Percentiles rank a stretch among this genome's conserved stretches.
Conservation (phyloP, 495 filamentous ascomycete species). For the Tuber calosporum region DNA sequence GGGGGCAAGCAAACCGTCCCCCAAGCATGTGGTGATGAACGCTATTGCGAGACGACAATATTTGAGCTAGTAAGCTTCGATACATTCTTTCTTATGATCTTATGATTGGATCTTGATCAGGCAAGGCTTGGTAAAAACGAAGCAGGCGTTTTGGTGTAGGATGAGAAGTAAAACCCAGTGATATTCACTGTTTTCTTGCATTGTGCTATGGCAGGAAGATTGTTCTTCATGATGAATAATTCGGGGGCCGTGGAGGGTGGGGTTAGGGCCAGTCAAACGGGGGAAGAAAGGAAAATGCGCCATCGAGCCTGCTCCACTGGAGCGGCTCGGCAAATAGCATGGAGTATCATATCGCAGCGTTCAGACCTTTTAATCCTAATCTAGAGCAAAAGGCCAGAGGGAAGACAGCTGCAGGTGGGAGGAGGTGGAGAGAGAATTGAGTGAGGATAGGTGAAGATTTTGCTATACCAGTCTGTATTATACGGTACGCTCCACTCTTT, state of each 20-base stretch:
- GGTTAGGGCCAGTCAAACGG: not conserved
- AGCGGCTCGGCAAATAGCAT: constrained; percentile 4
- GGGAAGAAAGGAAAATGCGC: not conserved
- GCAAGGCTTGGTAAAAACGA: not conserved
- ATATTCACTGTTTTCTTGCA: not conserved
- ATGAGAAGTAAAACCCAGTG: not conserved
- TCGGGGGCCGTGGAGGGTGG: not conserved
- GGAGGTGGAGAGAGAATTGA: not conserved
- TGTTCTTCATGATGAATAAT: not conserved
- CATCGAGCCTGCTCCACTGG: not conserved
- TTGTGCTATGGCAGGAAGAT: not conserved
- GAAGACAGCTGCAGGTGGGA: not conserved
- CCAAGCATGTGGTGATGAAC: not conserved
- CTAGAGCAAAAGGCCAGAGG: not conserved
- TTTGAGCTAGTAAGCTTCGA: not conserved
- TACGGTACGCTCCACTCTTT: not conserved
- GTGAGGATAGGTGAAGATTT: not conserved
- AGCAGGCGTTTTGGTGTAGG: not conserved
- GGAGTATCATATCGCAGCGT: not conserved
- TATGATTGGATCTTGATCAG: not conserved
- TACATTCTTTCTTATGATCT: not conserved
- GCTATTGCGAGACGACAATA: not conserved
- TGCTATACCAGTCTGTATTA: not conserved
- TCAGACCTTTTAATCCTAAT: not conserved
- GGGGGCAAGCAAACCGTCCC: not conserved